These are phyloP conservation scores for Entomortierella beljakovae DNA, from an alignment of 192 early-diverging fungal genomes.

Conservation along the genomic window DNA sequence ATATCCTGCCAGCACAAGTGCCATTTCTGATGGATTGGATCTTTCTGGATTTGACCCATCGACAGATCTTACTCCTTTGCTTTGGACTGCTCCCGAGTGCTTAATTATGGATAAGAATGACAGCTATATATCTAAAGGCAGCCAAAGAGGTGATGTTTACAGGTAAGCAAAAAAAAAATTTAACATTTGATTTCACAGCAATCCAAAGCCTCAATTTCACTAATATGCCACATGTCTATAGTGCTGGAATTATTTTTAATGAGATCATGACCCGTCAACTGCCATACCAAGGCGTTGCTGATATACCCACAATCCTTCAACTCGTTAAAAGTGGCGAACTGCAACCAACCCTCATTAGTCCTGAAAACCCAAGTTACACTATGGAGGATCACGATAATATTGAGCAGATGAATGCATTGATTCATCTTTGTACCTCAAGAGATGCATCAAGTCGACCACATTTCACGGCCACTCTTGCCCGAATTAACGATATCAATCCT, in stretches of 20 bases:
- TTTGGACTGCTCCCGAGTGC: conserved; percentile 56
- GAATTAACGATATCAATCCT: conserved; percentile 55
- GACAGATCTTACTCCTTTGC: conserved; percentile 19
- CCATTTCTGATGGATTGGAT: conserved; percentile 16
- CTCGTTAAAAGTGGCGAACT: conserved; percentile 33
- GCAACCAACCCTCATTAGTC: conserved; percentile 19
- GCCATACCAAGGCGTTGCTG: conserved; percentile 46
- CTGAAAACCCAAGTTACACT: conserved; percentile 1
- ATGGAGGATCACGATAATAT: conserved; percentile 42
- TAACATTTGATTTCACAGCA: too few relatives aligned
- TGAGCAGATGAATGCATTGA: conserved; percentile 45
- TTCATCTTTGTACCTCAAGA: conserved; percentile 21
- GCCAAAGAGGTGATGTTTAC: conserved; percentile 49
- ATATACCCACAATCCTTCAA: conserved; percentile 7
- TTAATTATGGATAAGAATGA: conserved; percentile 18
- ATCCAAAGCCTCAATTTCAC: too few relatives aligned
- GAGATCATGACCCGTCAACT: conserved; percentile 56
- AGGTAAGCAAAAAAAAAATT: conserved; percentile 24
- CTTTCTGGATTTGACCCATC: conserved; percentile 22
- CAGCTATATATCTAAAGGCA: conserved; percentile 36
- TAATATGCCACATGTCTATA: too few relatives aligned
- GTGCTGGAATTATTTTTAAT: conserved; percentile 60
- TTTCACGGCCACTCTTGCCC: conserved; percentile 37
- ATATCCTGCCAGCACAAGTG: conserved; percentile 8
- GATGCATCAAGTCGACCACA: conserved; percentile 31